Base-by-base conservation (phyloP, 257 asterid species). In the Ajuga chamaepitys region DNA sequence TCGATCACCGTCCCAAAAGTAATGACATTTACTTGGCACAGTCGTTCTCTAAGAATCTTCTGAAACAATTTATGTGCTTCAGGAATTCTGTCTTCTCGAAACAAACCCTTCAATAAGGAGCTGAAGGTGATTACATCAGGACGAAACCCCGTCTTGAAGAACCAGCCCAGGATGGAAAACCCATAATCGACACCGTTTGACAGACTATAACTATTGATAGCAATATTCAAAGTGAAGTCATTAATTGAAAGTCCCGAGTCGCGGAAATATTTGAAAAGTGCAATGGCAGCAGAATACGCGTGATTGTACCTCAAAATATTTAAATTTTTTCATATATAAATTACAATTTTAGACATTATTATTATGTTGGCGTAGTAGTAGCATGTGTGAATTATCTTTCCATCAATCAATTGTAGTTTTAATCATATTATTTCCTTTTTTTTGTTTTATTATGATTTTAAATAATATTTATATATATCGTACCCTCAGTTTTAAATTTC, bases 41-140 rank as follows among this genome's bases (percentile, higher is more conserved):
- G 7, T 0, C 63, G 45, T 51, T 79, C 78, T 16, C 13, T 37
- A 3, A 53, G 62, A 3, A 68, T 34, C 71, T 59, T 79, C 44
- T 21, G 50, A 40, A 79, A 72, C 70, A 75, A 28, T 28, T 28
- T 5, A 2, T 2, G 34, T 28, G 34, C 34, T 5, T 28, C 34
- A 28, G 52, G 1, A 28, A 71, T 42, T 63, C 65, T 57, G 30
- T 67, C 50, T 30, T 42, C 65, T 44, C 26, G 28, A 46, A 63
- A 63, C 58, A 69, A 59, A 9, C 68, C 40, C 41, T 28, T 54
- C 40, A 54, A 54, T 26, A 54, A 57, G 46, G 28, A 9, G 28
- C 24, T 16, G 5, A 60, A 48, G 10, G 75, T 40, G 3, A 14
- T 0, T 0, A 24, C 24, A 42, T 11, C 4, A 0, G 71, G 70